These are phyloP conservation scores for Nidularia pulvinata DNA, from an alignment of 768 basidiomycete species.

Conservation along the genomic window DNA sequence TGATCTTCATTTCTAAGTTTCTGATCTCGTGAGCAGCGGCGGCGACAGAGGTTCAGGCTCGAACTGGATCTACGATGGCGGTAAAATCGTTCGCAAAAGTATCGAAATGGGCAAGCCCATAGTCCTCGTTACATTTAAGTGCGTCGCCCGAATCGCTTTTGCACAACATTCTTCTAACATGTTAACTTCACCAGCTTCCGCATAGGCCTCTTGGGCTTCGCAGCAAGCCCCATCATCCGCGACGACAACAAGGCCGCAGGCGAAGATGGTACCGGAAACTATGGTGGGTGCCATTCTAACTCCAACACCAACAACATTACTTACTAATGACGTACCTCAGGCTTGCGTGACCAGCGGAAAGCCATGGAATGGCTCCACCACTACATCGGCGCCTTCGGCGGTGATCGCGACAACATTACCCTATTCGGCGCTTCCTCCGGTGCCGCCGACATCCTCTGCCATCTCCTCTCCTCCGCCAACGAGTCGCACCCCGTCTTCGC, in stretches of 20 bases:
- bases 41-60: slow-evolving; percentile 74
- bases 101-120: slow-evolving; percentile 62
- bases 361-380: slow-evolving; percentile 66
- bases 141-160: slow-evolving; percentile 19
- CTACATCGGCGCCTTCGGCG: slow-evolving; percentile 65
- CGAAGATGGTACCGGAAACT: slow-evolving; percentile 77
- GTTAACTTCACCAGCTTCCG: slow-evolving; percentile 53
- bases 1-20: slow-evolving; percentile 3
- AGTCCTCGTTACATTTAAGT: slow-evolving; percentile 79
- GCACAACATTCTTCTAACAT: background rate
- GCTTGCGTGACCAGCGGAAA: slow-evolving; percentile 62
- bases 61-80: slow-evolving; percentile 78
- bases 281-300: slow-evolving; percentile 42
- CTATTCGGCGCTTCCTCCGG: slow-evolving; percentile 51
- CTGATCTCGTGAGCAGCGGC: slow-evolving; percentile 42
- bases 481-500: slow-evolving; percentile 60
- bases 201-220: slow-evolving; percentile 75
- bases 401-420: slow-evolving; percentile 60
- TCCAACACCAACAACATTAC: background rate
- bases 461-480: slow-evolving; percentile 66
- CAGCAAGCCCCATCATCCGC: slow-evolving; percentile 61
- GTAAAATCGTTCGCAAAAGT: slow-evolving; percentile 69
- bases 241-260: slow-evolving; percentile 68
- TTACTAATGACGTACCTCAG: slow-evolving; percentile 23
- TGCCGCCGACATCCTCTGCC: slow-evolving; percentile 57